Conservation (phyloP, 1,284 basidiomycete species). For the Puccinia polysora region DNA sequence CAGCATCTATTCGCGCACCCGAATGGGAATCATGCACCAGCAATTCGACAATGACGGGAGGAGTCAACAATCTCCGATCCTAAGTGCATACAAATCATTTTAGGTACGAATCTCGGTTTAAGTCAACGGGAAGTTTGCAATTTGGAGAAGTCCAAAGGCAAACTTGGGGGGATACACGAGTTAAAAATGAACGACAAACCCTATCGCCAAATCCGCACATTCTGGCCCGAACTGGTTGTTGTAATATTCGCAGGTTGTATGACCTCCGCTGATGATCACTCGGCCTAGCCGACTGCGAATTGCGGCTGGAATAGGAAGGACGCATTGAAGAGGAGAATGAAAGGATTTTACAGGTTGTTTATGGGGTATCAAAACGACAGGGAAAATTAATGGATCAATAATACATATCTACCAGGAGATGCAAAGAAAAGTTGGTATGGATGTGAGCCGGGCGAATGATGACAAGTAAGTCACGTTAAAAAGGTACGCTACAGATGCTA, state of each 20-base stretch:
- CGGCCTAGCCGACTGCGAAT: constrained; percentile 10
- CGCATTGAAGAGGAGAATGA: not conserved
- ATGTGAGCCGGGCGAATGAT: no score
- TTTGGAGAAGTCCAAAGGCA: not conserved
- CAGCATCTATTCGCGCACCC: constrained; percentile 48
- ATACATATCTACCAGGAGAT: no score
- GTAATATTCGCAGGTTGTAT: constrained; percentile 74
- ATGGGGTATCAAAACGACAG: no score
- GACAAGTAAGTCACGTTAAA: no score
- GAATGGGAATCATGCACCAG: constrained; percentile 48
- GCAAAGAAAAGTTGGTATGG: no score
- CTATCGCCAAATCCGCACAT: constrained; percentile 95
- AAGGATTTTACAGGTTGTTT: no score
- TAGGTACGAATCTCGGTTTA: not conserved
- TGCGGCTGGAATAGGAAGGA: not conserved
- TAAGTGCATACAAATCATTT: constrained; percentile 53
- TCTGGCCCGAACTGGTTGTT: constrained; percentile 77
- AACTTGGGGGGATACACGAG: not conserved
- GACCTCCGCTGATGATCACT: constrained; percentile 57
- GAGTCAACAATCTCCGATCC: constrained; percentile 84
- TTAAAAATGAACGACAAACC: constrained; percentile 55
- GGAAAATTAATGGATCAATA: no score
- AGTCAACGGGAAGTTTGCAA: not conserved
- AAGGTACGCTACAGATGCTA: no score
- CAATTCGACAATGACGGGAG: constrained; percentile 66